Percentiles rank a stretch among this genome's conserved stretches.
These are phyloP conservation scores for Zelopaecilomyces penicillatus DNA, from an alignment of 2,329 filamentous ascomycete species.

Conservation along the genomic window DNA sequence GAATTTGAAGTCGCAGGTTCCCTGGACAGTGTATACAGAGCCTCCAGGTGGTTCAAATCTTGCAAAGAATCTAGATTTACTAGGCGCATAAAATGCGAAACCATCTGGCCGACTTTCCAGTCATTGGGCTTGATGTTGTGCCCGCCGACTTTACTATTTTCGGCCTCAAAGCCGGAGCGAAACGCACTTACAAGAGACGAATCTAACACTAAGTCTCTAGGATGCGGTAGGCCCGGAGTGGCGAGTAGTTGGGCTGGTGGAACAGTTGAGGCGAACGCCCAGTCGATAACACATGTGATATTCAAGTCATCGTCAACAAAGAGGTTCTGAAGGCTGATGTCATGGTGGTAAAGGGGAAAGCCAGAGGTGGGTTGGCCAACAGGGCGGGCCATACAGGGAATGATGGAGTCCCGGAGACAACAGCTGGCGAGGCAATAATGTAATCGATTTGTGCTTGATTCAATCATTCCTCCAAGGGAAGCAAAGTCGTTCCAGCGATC, in stretches of 20 bases:
- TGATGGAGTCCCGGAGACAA: slow-evolving; percentile 6
- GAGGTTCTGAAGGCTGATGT: slow-evolving; percentile 17
- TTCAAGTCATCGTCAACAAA: slow-evolving; percentile 21
- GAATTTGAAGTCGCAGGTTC: not conserved
- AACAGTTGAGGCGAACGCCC: slow-evolving; percentile 19
- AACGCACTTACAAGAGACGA: slow-evolving; percentile 9
- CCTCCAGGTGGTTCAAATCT: slow-evolving; percentile 11
- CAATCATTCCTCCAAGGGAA: slow-evolving; percentile 5
- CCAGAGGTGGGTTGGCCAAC: slow-evolving; percentile 6
- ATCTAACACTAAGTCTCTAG: slow-evolving; percentile 10
- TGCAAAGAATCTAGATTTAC: slow-evolving; percentile 11
- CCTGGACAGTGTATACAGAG: slow-evolving; percentile 8
- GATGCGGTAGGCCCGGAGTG: slow-evolving; percentile 10
- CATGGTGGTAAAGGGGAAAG: slow-evolving; percentile 17
- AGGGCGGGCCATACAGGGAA: slow-evolving; percentile 8
- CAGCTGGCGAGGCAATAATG: slow-evolving; percentile 11
- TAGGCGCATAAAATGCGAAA: slow-evolving; percentile 11
- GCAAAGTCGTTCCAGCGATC: slow-evolving; percentile 13
- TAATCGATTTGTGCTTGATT: slow-evolving; percentile 11
- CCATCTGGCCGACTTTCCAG: slow-evolving; percentile 11
- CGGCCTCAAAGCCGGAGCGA: slow-evolving; percentile 10
- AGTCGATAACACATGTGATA: slow-evolving; percentile 22
- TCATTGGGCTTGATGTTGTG: slow-evolving; percentile 5
- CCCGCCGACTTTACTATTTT: slow-evolving; percentile 6
- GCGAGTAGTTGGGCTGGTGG: slow-evolving; percentile 10